These are phyloP conservation scores for Termitomyces sp. DNA, from an alignment of 768 basidiomycete genomes.

Conservation along the genomic window DNA sequence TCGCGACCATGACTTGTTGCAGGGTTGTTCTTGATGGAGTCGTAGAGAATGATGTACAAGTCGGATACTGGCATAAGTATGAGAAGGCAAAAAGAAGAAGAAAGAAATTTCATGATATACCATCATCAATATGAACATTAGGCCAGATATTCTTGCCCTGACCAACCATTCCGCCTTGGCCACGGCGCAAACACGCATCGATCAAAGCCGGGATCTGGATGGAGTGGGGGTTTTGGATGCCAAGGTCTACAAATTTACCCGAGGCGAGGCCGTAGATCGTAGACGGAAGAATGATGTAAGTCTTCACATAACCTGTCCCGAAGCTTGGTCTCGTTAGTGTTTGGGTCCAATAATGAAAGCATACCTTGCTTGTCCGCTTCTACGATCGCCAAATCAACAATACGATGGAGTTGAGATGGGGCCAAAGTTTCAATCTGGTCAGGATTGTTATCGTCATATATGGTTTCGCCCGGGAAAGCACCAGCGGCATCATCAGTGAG, in stretches of 20 bases:
- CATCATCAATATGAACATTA: conserved; percentile 50
- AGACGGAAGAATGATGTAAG: conserved; percentile 48
- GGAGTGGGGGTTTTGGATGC: conserved; percentile 51
- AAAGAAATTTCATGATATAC: conserved; percentile 29
- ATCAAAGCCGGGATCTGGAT: conserved; percentile 49
- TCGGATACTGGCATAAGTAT: conserved; percentile 29
- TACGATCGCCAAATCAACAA: conserved; percentile 44
- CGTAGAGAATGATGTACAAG: conserved; percentile 30
- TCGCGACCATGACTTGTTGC: conserved; percentile 40
- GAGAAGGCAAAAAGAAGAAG: neutral
- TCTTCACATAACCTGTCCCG: conserved; percentile 42
- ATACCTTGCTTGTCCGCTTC: conserved; percentile 47
- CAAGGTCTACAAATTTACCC: conserved; percentile 44
- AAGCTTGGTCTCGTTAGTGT: neutral
- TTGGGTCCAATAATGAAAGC: neutral
- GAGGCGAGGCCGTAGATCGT: conserved; percentile 59
- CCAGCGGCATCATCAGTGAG: conserved; percentile 46
- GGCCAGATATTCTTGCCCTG: conserved; percentile 59
- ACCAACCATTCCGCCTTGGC: conserved; percentile 52
- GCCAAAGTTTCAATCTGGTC: conserved; percentile 44
- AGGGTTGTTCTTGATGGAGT: conserved; percentile 28
- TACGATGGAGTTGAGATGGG: conserved; percentile 42
- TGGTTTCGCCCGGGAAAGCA: conserved; percentile 25
- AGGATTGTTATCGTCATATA: conserved; percentile 49
- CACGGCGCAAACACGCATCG: conserved; percentile 39